Percentiles rank a stretch among this genome's conserved stretches.
phyloP scores from a whole-genome alignment of 192 early-diverging fungal genomes.

The Physocladia obscura region DNA sequence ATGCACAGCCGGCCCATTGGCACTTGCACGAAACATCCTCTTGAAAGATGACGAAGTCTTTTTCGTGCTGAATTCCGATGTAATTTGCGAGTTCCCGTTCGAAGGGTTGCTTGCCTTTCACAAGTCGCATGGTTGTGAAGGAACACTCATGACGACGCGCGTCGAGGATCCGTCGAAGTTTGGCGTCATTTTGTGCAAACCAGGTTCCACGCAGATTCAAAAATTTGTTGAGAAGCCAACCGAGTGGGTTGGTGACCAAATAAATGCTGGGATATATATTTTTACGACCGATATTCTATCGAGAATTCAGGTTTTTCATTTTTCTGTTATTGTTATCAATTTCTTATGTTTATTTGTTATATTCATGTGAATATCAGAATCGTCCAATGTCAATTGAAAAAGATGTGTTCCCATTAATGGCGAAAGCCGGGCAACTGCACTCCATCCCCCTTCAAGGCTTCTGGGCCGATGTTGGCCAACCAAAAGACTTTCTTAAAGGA shows the following conservation, averaged over 20 bases:
- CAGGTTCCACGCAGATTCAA: slow-evolving; percentile 73
- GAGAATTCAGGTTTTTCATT: slow-evolving; percentile 72
- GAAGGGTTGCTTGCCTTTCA: slow-evolving; percentile 88
- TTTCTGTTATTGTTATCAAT: neutral
- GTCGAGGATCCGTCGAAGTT: slow-evolving; percentile 99
- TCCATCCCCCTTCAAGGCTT: slow-evolving; percentile 91
- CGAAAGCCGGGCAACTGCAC: slow-evolving; percentile 81
- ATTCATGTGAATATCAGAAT: slow-evolving; percentile 50
- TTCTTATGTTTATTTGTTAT: neutral
- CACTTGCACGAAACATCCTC: slow-evolving; percentile 89
- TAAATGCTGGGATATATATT: slow-evolving; percentile 99
- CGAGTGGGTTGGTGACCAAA: slow-evolving; percentile 94
- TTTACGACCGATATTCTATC: slow-evolving; percentile 88
- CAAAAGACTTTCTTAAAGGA: slow-evolving; percentile 95
- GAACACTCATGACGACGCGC: slow-evolving; percentile 93
- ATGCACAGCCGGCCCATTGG: slow-evolving; percentile 76
- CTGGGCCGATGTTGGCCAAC: slow-evolving; percentile 99
- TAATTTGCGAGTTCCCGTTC: slow-evolving; percentile 99
- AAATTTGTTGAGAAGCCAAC: slow-evolving; percentile 98
- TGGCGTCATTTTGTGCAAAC: slow-evolving; percentile 91
- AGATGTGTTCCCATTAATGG: slow-evolving; percentile 95
- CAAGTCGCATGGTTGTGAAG: slow-evolving; percentile 84
- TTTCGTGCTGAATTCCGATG: slow-evolving; percentile 98
- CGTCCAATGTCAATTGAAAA: slow-evolving; percentile 97
- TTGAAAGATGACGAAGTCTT: slow-evolving; percentile 86